These are phyloP conservation scores for Phalaenopsis equestris DNA, from an alignment of 106 monocot genomes.

Conservation along the genomic window DNA sequence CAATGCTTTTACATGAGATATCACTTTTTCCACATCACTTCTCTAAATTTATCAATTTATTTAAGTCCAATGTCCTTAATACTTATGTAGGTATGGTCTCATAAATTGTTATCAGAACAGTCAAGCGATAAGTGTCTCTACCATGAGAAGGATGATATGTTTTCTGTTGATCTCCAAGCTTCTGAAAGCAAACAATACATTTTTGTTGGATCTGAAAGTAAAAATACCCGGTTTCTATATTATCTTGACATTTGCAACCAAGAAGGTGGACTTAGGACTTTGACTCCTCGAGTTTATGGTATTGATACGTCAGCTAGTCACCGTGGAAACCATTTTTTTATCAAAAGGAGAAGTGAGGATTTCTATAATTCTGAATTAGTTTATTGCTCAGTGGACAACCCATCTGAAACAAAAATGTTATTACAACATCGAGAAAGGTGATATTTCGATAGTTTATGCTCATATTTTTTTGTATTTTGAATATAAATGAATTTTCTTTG, in stretches of 20 bases:
- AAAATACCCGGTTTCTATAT: slow-evolving; percentile 69
- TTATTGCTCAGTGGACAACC: slow-evolving; percentile 60
- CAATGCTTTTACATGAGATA: neutral
- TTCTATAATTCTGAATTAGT: slow-evolving; percentile 91
- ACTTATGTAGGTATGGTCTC: slow-evolving; percentile 68
- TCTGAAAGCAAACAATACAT: slow-evolving; percentile 89
- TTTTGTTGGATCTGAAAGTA: slow-evolving; percentile 86
- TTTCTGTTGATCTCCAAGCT: slow-evolving; percentile 60
- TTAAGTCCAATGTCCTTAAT: neutral
- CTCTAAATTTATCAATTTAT: neutral
- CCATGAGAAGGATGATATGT: slow-evolving; percentile 96
- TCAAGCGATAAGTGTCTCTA: slow-evolving; percentile 83
- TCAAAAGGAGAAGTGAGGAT: slow-evolving; percentile 73
- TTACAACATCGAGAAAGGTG: slow-evolving; percentile 95
- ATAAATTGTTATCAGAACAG: slow-evolving; percentile 70
- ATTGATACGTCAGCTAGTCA: slow-evolving; percentile 80
- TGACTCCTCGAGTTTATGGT: slow-evolving; percentile 71
- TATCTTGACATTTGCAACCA: slow-evolving; percentile 54
- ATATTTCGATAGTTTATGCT: neutral
- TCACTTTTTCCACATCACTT: slow-evolving; percentile 3
- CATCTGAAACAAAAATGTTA: slow-evolving; percentile 46
- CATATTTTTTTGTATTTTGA: neutral
- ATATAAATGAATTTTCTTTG: neutral
- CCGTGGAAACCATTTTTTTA: slow-evolving; percentile 87
- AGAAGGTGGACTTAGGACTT: slow-evolving; percentile 45